Base-by-base conservation (phyloP, 2,329 filamentous ascomycete species). In the Hypocreales sp. region DNA sequence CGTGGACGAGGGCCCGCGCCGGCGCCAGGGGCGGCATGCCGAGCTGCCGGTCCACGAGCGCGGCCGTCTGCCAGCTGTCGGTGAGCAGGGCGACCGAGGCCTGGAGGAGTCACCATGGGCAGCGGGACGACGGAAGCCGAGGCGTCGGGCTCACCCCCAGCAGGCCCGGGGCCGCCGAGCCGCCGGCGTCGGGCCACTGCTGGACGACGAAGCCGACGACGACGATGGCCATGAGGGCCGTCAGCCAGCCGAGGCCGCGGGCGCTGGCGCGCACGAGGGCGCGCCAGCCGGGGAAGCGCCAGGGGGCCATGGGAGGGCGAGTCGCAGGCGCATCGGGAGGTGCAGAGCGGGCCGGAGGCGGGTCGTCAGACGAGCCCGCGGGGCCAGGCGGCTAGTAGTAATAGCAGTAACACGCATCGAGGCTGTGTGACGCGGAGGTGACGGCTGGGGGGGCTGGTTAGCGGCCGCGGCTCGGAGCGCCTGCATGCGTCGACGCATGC, bases 21-120 rank as follows among this genome's bases (percentile, higher is more conserved):
- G 46, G 36, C 12, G 41, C 33, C 15, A 49, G 30, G 16, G 42
- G 35, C 11, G 36, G 31, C 10, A 51, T 43, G 7, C 40, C 40
- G 9, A 40, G 30, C 7, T 40, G 31, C 7, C 38, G 33, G 15
- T 51, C 44, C 5, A 40, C 36, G 10, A 46, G 34, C 4, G 49
- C 44, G 25, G 47, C 29, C 23, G 47, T 40, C 22, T 53, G 47
- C 49, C 50, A 53, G 38, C 47, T 53, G 25, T 55, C 51, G 28
- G 50, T 50, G 35, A 55, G n/a, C n/a, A n/a, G n/a, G n/a, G n/a
- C n/a, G n/a, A n/a, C n/a, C n/a, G n/a, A n/a, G n/a, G n/a, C n/a
- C n/a, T n/a, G n/a, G n/a, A n/a, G n/a, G n/a, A n/a, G n/a, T n/a
- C n/a, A n/a, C n/a, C n/a, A n/a, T n/a, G n/a, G n/a, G 42, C 30